Evolutionary conservation across 768 basidiomycete species (phyloP), one percentile per base, ranked within the genome.

Genomic region (Hypholoma fasciculare): DNA sequence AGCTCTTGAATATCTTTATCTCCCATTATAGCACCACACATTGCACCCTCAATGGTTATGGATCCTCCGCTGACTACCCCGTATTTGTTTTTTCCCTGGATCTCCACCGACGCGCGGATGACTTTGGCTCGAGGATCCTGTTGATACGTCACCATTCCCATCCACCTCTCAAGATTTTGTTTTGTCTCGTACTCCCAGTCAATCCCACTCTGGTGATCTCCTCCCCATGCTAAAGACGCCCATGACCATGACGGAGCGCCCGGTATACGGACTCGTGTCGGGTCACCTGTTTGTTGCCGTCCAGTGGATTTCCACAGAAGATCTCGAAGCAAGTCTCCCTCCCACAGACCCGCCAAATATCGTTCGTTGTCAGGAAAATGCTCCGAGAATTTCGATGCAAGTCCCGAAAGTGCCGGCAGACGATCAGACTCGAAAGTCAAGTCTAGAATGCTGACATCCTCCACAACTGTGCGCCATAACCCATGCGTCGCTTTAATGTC

Each of bases 101-200:
- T 34, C 3, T 34, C 30, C 9, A 34, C 30, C 1, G 30, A 34
- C 6, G 30, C 30, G 6, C 30, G 6, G 30, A 34, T 34, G 30
- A 34, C 6, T 34, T 34, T 34, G 9, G 30, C 30, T 34, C 30
- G 30, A 34, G 30, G 9, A 34, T 34, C 30, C 30, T 34, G 30
- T 5, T 7, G 7, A 34, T 34, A 34, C 9, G 1, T 34, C 30
- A 34, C 30, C 30, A 5, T 34, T 5, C 30, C 30, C 30, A 34
- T 34, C 30, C 30, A 34, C 30, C 30, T 34, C 30, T 34, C 57
- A 20, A 62, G 55, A 20, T 62, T 62, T 9, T 57, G 61, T 43
- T 62, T 62, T 20, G 61, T 62, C 34, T 62, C 61, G 17, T 62
- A 59, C 36, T 62, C 61, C 61, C 61, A 62, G 3, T 53, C 51